Conservation (phyloP, 495 filamentous ascomycete species). For the Aeminium ludgeri region DNA sequence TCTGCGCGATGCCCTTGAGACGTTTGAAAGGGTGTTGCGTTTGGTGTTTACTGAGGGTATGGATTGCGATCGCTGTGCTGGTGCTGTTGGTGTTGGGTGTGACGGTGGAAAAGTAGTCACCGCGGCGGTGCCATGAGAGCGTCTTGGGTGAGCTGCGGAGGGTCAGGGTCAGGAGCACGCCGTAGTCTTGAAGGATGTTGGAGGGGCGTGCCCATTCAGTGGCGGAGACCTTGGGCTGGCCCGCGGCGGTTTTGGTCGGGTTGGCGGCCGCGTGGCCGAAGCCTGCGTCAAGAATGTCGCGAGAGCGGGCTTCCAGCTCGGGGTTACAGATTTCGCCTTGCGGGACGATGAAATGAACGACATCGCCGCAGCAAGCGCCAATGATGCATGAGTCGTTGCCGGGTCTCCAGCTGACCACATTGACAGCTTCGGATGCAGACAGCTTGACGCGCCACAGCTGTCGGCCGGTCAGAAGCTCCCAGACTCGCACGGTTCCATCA, state of each 20-base stretch:
- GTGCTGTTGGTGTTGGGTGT: constrained; percentile 65
- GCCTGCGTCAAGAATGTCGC: constrained; percentile 64
- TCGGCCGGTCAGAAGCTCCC: constrained; percentile 74
- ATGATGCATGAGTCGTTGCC: constrained; percentile 64
- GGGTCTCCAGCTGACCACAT: constrained; percentile 80
- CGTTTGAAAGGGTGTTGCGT: constrained; percentile 85
- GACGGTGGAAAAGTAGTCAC: constrained; percentile 87
- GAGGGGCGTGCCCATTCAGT: constrained; percentile 72
- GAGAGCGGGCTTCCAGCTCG: constrained; percentile 53
- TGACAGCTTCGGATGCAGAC: constrained; percentile 65
- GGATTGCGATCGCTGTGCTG: constrained; percentile 77
- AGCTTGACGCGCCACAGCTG: constrained; percentile 74
- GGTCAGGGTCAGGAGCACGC: constrained; percentile 58
- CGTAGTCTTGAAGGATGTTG: constrained; percentile 51
- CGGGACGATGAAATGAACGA: constrained; percentile 68
- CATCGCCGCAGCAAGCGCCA: constrained; percentile 67
- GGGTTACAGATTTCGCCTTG: constrained; percentile 39
- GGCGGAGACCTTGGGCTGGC: constrained; percentile 45
- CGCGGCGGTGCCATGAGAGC: constrained; percentile 86
- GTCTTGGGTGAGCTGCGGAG: constrained; percentile 52
- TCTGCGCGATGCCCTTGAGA: constrained; percentile 72
- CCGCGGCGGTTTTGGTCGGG: constrained; percentile 36
- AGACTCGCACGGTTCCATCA: constrained; percentile 80
- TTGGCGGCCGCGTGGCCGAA: constrained; percentile 66
- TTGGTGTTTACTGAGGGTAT: constrained; percentile 84